Conservation (phyloP, 139 green algal species). For the Ulvella scutata region DNA sequence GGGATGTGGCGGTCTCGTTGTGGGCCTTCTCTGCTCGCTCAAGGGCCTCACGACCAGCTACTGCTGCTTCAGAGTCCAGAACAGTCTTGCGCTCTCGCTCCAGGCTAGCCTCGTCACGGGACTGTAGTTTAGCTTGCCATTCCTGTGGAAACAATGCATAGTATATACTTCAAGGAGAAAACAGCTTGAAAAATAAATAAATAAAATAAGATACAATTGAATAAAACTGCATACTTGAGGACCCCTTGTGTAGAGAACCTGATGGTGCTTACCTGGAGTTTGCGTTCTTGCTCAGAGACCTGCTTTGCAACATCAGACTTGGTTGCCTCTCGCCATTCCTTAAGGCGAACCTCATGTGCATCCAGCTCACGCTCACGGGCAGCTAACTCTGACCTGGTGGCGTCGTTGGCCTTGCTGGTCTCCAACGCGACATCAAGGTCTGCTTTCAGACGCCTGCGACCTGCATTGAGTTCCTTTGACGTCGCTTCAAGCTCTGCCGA, state of each 20-base stretch:
- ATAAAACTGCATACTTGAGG: too few relatives aligned
- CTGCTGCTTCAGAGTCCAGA: background rate
- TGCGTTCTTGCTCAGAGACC: background rate
- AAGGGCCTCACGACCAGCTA: background rate
- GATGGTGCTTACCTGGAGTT: background rate
- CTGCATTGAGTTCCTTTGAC: background rate
- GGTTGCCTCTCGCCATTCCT: background rate
- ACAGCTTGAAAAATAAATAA: too few relatives aligned
- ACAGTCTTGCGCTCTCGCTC: background rate
- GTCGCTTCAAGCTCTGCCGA: background rate
- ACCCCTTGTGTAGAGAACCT: too few relatives aligned
- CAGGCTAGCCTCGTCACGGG: background rate
- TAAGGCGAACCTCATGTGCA: background rate
- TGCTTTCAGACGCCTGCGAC: background rate
- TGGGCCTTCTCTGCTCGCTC: background rate
- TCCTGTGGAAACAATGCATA: too few relatives aligned
- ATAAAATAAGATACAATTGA: too few relatives aligned
- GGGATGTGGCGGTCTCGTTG: background rate
- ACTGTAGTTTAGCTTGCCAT: background rate
- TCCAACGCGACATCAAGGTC: background rate
- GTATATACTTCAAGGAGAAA: too few relatives aligned
- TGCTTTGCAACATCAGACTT: background rate
- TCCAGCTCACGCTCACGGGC: background rate
- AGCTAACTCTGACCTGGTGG: background rate
- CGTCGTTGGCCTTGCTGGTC: constrained; percentile 2